Evolutionary conservation across 129 eudicot species (phyloP), one percentile per base, ranked within the genome.

Genomic region (Escallonia herrerae): DNA sequence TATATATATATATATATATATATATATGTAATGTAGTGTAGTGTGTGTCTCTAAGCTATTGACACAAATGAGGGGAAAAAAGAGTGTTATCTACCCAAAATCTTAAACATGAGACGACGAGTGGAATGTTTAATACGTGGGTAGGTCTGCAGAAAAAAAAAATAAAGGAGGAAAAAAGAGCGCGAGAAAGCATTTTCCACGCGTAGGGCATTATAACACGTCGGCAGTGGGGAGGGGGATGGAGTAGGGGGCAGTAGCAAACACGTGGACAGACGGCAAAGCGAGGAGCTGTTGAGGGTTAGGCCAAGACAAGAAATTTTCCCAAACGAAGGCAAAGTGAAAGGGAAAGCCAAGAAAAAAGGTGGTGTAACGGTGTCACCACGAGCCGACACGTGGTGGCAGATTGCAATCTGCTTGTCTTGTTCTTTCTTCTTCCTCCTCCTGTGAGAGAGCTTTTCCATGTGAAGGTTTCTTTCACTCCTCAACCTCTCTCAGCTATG

Each of bases 381-480:
- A 7, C 40, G 4, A 48, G 66, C 15, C 11, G 72, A 65, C 81
- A 70, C 76, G 73, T 58, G 33, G 33, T 22, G 33, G 33, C 33
- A 1, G 33, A 22, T 68, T 11, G 76, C 59, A 3, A 1, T 5
- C 7, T 47, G 3, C 3, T 48, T 37, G 8, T 38, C 45, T 5
- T 41, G 44, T 55, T 65, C 4, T 67, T 40, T 5, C 40, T 10
- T 11, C 33, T 40, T 60, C 45, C 15, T 14, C 49, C 50, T 70
- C 58, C 64, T 39, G 3, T 53, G 9, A 7, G 38, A 22, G 38
- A 12, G n/a, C 64, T 72, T 52, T 77, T 77, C 33, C 33, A 22
- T 22, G 33, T 22, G 44, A 33, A 13, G 65, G 70, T 76, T 80
- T 76, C 81, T 81, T 81, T 63, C 76, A 81, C 84, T 80, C 84